A percentile compares a stretch with the other conserved stretches of the same genome.
Evolutionary conservation across 257 asterid species (phyloP).

Genomic region (Fraxinus pennsylvanica): DNA sequence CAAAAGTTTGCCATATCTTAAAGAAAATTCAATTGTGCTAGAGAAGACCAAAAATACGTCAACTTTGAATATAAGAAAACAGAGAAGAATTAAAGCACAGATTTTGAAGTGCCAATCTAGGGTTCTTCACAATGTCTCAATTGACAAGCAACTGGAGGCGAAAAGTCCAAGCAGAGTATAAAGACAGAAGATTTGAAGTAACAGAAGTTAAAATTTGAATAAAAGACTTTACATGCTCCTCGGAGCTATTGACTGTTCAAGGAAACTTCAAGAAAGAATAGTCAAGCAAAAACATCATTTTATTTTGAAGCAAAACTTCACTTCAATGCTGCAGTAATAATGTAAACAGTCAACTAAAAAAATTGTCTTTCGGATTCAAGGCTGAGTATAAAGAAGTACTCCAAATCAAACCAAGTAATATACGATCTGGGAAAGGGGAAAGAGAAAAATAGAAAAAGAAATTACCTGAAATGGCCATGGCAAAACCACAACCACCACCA

Average conservation of each 20-base stretch:
- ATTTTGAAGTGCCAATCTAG: not conserved
- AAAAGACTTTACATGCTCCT: not conserved
- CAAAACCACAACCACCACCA: conserved; percentile 99
- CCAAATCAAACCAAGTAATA: conserved; percentile 7
- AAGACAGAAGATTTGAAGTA: not conserved
- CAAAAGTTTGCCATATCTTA: not conserved
- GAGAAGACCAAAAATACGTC: not conserved
- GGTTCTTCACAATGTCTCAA: not conserved
- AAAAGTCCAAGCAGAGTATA: not conserved
- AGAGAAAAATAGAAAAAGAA: not conserved
- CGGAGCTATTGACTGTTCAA: conserved; percentile 16
- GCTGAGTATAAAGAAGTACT: not conserved
- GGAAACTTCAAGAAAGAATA: not conserved
- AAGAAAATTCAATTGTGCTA: not conserved
- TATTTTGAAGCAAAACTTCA: not conserved
- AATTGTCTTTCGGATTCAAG: conserved; percentile 18
- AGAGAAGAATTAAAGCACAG: not conserved
- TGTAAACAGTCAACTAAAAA: not conserved
- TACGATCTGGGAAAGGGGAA: not conserved
- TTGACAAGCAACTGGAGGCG: not conserved
- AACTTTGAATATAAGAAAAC: not conserved
- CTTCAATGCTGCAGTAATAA: conserved; percentile 8
- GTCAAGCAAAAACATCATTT: not conserved
- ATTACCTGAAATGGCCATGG: conserved; percentile 88
- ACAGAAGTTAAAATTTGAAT: not conserved